Conservation (phyloP, 345 rosid genomes). For the Arabidopsis arenosa region DNA sequence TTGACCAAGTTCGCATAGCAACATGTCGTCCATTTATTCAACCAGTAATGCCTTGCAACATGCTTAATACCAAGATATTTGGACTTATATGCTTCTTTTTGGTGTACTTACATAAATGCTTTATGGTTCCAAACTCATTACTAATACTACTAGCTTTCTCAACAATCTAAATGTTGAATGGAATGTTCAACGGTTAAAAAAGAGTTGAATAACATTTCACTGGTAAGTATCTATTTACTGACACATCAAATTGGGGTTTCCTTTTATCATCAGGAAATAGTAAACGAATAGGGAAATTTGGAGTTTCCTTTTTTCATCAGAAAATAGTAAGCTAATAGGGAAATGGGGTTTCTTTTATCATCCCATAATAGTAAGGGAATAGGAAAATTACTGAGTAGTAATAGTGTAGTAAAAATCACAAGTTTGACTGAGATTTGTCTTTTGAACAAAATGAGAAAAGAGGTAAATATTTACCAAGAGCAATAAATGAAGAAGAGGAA, state of each 20-base stretch:
- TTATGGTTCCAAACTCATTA: slow-evolving; percentile 23
- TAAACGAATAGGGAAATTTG: slow-evolving; percentile 22
- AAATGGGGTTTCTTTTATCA: slow-evolving; percentile 28
- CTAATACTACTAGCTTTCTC: slow-evolving; percentile 28
- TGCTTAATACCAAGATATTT: slow-evolving; percentile 20
- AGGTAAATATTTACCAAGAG: neutral
- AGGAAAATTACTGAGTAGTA: slow-evolving; percentile 38
- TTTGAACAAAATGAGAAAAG: slow-evolving; percentile 19
- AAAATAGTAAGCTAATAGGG: too few species aligned
- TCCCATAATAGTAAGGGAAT: slow-evolving; percentile 29
- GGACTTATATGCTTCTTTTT: slow-evolving; percentile 1
- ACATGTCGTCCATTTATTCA: neutral
- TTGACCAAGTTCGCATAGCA: neutral
- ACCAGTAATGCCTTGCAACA: slow-evolving; percentile 11
- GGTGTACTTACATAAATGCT: neutral
- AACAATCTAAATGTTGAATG: slow-evolving; percentile 25
- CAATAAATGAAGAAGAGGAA: slow-evolving; percentile 35
- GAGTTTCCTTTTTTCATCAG: slow-evolving; percentile 5
- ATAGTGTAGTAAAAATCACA: slow-evolving; percentile 25
- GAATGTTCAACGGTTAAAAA: slow-evolving; percentile 30
- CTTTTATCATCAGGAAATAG: slow-evolving; percentile 33
- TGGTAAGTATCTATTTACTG: slow-evolving; percentile 41
- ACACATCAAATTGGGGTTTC: slow-evolving; percentile 29
- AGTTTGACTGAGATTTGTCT: slow-evolving; percentile 38
- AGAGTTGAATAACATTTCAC: slow-evolving; percentile 19